Evolutionary conservation across 352 stramenopile species (phyloP), one percentile per base, ranked within the genome.

Genomic region (Pythium scleroteichum): DNA sequence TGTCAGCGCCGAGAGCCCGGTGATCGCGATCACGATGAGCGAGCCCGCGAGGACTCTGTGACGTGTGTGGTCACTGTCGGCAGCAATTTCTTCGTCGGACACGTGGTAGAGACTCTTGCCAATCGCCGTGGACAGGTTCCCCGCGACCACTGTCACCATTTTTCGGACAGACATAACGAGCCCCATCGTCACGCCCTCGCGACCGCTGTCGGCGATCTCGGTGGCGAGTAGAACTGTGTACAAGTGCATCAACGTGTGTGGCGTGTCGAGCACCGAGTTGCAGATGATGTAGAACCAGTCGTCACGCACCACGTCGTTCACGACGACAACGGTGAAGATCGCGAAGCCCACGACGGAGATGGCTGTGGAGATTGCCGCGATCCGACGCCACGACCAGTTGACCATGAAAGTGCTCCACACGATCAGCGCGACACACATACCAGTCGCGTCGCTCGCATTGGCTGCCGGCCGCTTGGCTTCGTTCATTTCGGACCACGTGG

Each of bases 171-270:
- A 85, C 16, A 84, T 54, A 4, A 86, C 52, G 13, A 87, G 46
- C 0, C 81, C 79, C 35, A 85, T 72, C 1, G 71, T 86, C 33
- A 76, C 75, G 4, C 78, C 81, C 55, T 88, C 78, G 9, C 65
- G 71, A 3, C 77, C 81, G 5, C 74, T 67, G 17, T 80, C 65
- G 3, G 79, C 67, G 42, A 88, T 79, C 53, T 90, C 81, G 1
- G 79, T 88, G 0, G 68, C 69, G 2, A 69, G 59, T 14, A 87
- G 20, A 29, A 85, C 51, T 2, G 52, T 64, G 27, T 76, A 82
- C 9, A 90, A 40, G 23, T 71, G 42, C 14, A 85, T 59, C 70
- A 69, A 81, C 1, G 52, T 68, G 17, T 72, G 72, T 1, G 75
- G 68, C 54, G 82, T 69, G 24, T 71, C 65, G 3, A 75, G 46